Evolutionary conservation across 768 basidiomycete genomes (phyloP), one percentile per base, ranked within the genome.

Genomic region (Auriculariales sp.): DNA sequence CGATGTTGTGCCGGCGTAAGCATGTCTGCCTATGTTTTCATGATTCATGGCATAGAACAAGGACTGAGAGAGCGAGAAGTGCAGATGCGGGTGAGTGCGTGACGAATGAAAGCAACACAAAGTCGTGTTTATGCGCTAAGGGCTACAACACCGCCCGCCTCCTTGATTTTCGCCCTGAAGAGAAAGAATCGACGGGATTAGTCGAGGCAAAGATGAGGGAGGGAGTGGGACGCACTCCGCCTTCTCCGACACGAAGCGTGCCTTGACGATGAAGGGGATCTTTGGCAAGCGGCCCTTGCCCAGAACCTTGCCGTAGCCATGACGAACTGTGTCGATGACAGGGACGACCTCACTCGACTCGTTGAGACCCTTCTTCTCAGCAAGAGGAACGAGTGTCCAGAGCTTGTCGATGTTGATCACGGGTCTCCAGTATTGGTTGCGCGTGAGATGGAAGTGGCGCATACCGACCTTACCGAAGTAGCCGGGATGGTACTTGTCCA

Each of bases 391-490:
- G 61, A 95, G 83, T 55, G 79, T 75, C 90, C 90, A 90, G 48
- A 94, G 77, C 73, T 93, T 93, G 78, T 98, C 95, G 67, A 98
- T 81, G 73, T 99, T 99, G 83, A 99, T 88, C 65, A 83, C 85
- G 17, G 94, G 92, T 55, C 84, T 79, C 92, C 90, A 95, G 69
- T 80, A 74, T 58, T 75, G 68, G 69, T 95, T 95, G 69, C 82
- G 83, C 50, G 87, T 91, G 55, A 91, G 70, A 68, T 99, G 95
- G 87, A 85, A 99, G 69, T 83, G 83, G 65, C 95, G 82, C 94
- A 99, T 99, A 89, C 95, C 95, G 66, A 94, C 90, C 73, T 97
- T 97, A 76, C 93, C 93, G 68, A 94, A 98, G 90, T 97, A 97
- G 87, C 93, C 93, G 68, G 92, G 92, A 72, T 97, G 93, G 84